A percentile compares a stretch with the other conserved stretches of the same genome.
Evolutionary conservation across 2,329 filamentous ascomycete genomes (phyloP).

Genomic region (Chaetomium globosum): DNA sequence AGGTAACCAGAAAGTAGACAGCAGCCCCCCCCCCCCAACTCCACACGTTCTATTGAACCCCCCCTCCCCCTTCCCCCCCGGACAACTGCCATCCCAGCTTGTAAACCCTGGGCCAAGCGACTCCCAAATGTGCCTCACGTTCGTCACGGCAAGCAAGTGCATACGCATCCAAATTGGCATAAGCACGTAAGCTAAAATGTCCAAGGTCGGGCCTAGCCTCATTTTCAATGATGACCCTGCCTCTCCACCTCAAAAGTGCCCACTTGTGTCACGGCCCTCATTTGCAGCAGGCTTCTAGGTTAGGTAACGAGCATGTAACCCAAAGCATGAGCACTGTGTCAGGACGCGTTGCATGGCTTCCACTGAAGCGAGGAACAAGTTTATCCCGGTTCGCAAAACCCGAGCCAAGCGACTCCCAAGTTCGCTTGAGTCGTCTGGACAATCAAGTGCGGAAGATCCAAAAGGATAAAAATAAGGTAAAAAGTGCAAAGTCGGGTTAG

Average conservation of each 20-base stretch:
- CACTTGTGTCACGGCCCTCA: slow-evolving; percentile 15
- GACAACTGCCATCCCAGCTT: too few species aligned
- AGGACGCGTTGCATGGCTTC: slow-evolving; percentile 2
- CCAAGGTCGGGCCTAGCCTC: slow-evolving; percentile 33
- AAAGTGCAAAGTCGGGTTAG: not conserved
- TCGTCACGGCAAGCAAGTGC: too few species aligned
- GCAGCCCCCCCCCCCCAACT: too few species aligned
- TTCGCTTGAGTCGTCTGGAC: not conserved
- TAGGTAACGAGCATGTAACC: slow-evolving; percentile 16
- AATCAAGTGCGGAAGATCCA: not conserved
- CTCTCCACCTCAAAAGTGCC: not conserved
- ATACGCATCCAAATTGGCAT: too few species aligned
- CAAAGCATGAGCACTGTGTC: not conserved
- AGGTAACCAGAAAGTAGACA: slow-evolving; percentile 7
- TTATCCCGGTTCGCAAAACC: slow-evolving; percentile 1
- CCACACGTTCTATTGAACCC: too few species aligned
- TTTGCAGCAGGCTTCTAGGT: slow-evolving; percentile 29
- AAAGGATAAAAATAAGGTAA: slow-evolving; percentile 23
- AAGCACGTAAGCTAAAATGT: too few species aligned
- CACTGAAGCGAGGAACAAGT: slow-evolving; percentile 23
- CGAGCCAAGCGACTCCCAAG: not conserved
- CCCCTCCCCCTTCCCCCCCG: too few species aligned
- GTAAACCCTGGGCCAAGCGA: too few species aligned
- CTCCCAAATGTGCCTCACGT: too few species aligned
- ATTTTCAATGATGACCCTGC: slow-evolving; percentile 31